Percentiles rank a stretch among this genome's conserved stretches.
Evolutionary conservation across 78 protist species (phyloP).

Genomic region (Protostelium mycophagum): DNA sequence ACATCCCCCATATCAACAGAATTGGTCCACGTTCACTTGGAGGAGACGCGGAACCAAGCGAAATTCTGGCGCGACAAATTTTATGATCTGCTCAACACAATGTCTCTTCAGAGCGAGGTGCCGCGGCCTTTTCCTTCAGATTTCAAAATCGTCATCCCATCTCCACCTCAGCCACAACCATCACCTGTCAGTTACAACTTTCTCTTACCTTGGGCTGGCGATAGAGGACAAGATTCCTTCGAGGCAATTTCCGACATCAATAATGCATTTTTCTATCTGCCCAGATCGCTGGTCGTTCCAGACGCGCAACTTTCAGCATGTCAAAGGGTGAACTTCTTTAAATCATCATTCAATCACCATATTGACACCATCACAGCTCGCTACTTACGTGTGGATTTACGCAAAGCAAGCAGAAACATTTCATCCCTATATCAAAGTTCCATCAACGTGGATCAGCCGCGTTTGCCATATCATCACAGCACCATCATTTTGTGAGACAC

Average conservation of each 20-base stretch:
- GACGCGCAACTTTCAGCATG: background rate
- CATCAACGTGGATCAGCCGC: background rate
- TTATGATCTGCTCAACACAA: background rate
- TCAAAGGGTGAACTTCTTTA: background rate
- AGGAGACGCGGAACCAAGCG: background rate
- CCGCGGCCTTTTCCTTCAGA: no score
- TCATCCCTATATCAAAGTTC: background rate
- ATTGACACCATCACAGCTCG: background rate
- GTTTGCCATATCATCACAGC: background rate
- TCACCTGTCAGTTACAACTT: background rate
- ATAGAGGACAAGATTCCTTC: background rate
- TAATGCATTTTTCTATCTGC: background rate
- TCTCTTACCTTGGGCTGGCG: background rate
- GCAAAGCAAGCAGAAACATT: background rate
- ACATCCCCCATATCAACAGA: no score
- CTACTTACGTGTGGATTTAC: background rate
- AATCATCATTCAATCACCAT: background rate
- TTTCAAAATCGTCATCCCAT: background rate
- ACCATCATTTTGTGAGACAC: background rate
- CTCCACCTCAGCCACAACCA: background rate
- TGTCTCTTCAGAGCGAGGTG: background rate
- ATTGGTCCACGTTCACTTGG: background rate
- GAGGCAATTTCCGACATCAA: background rate
- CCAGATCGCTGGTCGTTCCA: background rate
- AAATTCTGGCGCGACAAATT: background rate